These are phyloP conservation scores for Aphanomyces invadans DNA, from an alignment of 352 stramenopile species.

Conservation along the genomic window DNA sequence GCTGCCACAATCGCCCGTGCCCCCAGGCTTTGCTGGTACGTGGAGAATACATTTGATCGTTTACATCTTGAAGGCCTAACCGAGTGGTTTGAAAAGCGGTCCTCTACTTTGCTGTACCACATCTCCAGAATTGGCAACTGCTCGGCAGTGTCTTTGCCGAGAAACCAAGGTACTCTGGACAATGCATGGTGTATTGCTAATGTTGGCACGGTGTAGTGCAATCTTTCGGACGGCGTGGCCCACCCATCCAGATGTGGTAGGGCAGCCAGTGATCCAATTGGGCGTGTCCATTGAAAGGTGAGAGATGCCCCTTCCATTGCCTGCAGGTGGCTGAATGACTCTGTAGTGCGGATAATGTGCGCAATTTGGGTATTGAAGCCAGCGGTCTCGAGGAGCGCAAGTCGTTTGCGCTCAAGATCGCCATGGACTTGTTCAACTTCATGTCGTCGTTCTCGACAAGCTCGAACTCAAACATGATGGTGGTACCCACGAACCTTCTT, in stretches of 20 bases:
- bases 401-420: slow-evolving; percentile 87
- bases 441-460: slow-evolving; percentile 83
- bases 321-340: no score
- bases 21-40: slow-evolving; percentile 40
- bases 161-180: slow-evolving; percentile 32
- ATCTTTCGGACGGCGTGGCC: slow-evolving; percentile 61
- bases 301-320: neutral
- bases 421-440: slow-evolving; percentile 88
- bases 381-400: slow-evolving; percentile 58
- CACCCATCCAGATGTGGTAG: slow-evolving; percentile 50
- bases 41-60: neutral
- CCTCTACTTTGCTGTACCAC: slow-evolving; percentile 60
- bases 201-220: slow-evolving; percentile 28
- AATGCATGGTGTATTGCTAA: neutral
- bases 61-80: neutral
- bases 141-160: slow-evolving; percentile 63
- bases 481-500: slow-evolving; percentile 86
- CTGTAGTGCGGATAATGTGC: slow-evolving; percentile 48
- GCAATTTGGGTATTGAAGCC: slow-evolving; percentile 64
- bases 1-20: slow-evolving; percentile 48
- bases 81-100: slow-evolving; percentile 29
- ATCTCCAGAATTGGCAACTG: slow-evolving; percentile 62
- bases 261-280: slow-evolving; percentile 51
- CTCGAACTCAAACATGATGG: slow-evolving; percentile 70
- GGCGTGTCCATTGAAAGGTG: slow-evolving; percentile 58